Conservation (phyloP, 2,329 filamentous ascomycete species). For the Alternaria triticina region DNA sequence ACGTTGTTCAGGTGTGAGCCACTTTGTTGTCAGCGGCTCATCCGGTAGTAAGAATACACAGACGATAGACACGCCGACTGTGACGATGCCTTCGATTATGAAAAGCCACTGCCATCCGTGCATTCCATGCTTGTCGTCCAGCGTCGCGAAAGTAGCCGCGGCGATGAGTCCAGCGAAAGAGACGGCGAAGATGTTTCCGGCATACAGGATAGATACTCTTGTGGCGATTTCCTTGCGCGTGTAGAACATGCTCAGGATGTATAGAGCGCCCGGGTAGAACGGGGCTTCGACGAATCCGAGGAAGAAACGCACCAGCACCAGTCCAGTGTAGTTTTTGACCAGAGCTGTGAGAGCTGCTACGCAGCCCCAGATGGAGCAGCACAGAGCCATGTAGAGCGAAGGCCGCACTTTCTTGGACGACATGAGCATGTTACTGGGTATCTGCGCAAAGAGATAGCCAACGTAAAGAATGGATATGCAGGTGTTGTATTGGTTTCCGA, state of each 20-base stretch:
- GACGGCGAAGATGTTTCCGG: conserved; percentile 47
- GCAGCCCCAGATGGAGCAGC: conserved; percentile 43
- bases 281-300: conserved; percentile 41
- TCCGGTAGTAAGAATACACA: conserved; percentile 36
- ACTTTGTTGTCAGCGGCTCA: conserved; percentile 46
- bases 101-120: conserved; percentile 42
- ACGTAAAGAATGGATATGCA: conserved; percentile 67
- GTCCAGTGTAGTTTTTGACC: conserved; percentile 34
- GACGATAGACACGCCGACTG: neutral
- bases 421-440: conserved; percentile 55
- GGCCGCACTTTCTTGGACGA: conserved; percentile 39
- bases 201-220: conserved; percentile 43
- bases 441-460: conserved; percentile 43
- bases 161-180: conserved; percentile 51
- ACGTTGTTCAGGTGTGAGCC: conserved; percentile 54
- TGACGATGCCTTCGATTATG: conserved; percentile 2
- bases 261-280: conserved; percentile 66
- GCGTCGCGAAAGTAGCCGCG: conserved; percentile 39
- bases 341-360: conserved; percentile 37
- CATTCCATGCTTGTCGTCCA: conserved; percentile 22
- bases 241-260: conserved; percentile 69
- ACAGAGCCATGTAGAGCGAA: conserved; percentile 39
- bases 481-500: conserved; percentile 64
- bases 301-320: conserved; percentile 38
- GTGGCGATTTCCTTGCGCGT: conserved; percentile 57